Base-by-base conservation (phyloP, 441 rosid genomes). In the Gossypium schwendimanii region DNA sequence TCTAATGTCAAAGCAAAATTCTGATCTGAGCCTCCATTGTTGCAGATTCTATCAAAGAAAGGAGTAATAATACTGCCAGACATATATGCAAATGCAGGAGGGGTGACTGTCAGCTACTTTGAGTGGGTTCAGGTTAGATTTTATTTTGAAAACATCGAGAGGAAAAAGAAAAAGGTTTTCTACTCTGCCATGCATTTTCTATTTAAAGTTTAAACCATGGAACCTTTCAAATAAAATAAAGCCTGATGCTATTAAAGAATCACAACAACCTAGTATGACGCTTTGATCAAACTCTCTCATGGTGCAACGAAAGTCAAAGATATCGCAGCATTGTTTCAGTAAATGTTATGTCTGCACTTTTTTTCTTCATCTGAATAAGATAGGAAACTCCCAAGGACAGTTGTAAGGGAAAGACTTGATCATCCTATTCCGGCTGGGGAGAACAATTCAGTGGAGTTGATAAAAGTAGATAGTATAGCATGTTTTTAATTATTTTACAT, bases 21-120 rank as follows among this genome's bases (percentile, higher is more conserved):
- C 36, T 73, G 4, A 67, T 15, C 31, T 17, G 2, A 10, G 57
- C 11, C 44, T 73, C 69, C 33, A 7, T 41, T 76, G 9, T 36
- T 79, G 78, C 93, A 93, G 99, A 91, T 95, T 76, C 76, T 95
- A 45, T 87, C 93, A 0, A 91, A 90, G 89, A 92, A 89, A 83
- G 97, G 97, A 77, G 93, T 94, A 11, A 17, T 84, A 17, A 86
- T 94, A 75, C 95, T 94, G 24, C 98, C 98, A 15, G 97, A 94
- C 68, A 92, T 92, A 54, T 94, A 94, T 79, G 97, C 98, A 69
- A 94, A 90, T 81, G 83, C 97, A 23, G 98, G 97, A 76, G 97
- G 97, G 11, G 98, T 92, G 71, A 94, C 97, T 0, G 98, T 94
- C 64, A 94, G 97, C 85, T 94, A 94, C 71, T 94, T 90, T 24